Conservation (phyloP, 73 alveolate genomes). For the Paramecium primaurelia region DNA sequence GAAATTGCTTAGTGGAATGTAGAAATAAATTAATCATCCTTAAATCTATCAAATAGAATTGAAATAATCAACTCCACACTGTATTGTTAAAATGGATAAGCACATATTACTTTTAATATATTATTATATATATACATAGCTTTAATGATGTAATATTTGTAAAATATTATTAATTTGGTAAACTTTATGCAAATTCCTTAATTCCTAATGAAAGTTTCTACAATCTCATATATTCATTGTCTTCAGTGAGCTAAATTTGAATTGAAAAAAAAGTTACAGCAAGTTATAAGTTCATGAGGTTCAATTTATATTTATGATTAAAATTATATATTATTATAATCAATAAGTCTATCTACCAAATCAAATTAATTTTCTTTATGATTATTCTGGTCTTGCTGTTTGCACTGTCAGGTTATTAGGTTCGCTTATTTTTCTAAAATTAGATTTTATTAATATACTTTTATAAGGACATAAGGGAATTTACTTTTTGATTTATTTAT, state of each 20-base stretch:
- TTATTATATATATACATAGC: not conserved
- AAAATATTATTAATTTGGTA: not conserved
- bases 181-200: not conserved
- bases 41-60: not conserved
- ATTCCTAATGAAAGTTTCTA: not conserved
- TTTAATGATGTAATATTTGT: not conserved
- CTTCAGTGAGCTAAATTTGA: not conserved
- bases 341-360: not conserved
- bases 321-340: not conserved
- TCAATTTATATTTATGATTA: not conserved
- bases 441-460: not conserved
- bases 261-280: not conserved
- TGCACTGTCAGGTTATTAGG: not conserved
- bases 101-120: not conserved
- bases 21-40: not conserved
- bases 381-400: not conserved
- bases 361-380: not conserved
- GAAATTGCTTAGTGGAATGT: not conserved
- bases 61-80: not conserved
- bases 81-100: not conserved
- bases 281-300: not conserved
- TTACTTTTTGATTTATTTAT: not conserved
- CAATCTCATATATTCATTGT: not conserved
- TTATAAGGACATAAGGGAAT: not conserved
- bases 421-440: not conserved